These are phyloP conservation scores for Calonectria crousiana DNA, from an alignment of 2,329 filamentous ascomycete genomes.

Conservation along the genomic window DNA sequence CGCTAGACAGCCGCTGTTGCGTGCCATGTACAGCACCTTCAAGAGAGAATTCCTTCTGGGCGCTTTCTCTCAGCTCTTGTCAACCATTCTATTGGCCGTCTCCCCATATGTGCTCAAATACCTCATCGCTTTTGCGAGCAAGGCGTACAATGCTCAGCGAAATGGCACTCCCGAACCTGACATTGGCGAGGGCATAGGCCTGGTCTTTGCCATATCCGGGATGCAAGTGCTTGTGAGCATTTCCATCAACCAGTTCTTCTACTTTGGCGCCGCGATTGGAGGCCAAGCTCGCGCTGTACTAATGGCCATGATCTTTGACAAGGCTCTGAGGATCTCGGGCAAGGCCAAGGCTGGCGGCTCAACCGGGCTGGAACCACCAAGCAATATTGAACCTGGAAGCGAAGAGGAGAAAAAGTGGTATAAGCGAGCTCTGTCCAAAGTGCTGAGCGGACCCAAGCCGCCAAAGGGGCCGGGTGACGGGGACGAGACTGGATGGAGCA, in stretches of 20 bases:
- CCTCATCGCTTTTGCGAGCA: background rate
- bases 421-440: background rate
- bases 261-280: background rate
- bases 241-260: slow-evolving; percentile 12
- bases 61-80: background rate
- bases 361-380: background rate
- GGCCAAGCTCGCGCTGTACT: background rate
- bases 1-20: background rate
- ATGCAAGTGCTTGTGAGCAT: slow-evolving; percentile 4
- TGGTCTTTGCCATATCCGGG: background rate
- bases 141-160: background rate
- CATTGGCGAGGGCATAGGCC: slow-evolving; percentile 7
- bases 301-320: slow-evolving; percentile 18
- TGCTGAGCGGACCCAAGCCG: background rate
- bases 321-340: slow-evolving; percentile 2
- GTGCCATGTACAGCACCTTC: slow-evolving; percentile 8
- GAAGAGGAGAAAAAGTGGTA: slow-evolving; percentile 18
- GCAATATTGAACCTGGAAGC: background rate
- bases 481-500: background rate
- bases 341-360: slow-evolving; percentile 9
- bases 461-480: background rate
- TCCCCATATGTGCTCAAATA: slow-evolving; percentile 1
- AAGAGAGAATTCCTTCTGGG: slow-evolving; percentile 6
- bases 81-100: background rate
- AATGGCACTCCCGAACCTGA: background rate